phyloP scores from a whole-genome alignment of 2,329 filamentous ascomycete species.

The Escovopsis sp. region DNA sequence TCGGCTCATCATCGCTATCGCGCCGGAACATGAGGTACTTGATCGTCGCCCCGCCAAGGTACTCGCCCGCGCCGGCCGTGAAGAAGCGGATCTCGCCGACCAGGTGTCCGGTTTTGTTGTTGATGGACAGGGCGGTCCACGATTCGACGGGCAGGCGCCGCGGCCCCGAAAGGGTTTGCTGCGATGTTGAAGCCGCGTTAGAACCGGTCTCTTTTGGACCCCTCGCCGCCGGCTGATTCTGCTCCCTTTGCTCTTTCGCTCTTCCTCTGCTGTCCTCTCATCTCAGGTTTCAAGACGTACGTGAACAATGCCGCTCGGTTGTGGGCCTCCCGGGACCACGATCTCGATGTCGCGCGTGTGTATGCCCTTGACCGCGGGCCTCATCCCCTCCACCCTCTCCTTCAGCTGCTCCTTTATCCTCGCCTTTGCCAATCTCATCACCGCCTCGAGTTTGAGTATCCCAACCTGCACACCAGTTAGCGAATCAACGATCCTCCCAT shows the following conservation, averaged over 20 bases:
- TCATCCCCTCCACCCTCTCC: constrained; percentile 2
- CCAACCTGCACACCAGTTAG: constrained; percentile 2
- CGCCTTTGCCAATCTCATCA: constrained; percentile 6
- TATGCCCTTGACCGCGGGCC: not conserved
- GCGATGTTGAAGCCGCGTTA: not conserved
- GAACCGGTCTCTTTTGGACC: not conserved
- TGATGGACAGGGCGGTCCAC: constrained; percentile 6
- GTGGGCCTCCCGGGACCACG: constrained; percentile 5
- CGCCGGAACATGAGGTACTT: constrained; percentile 3
- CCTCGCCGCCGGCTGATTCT: no score
- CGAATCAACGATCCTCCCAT: not conserved
- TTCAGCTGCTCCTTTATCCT: constrained; percentile 4
- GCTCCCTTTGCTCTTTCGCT: not conserved
- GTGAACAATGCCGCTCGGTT: constrained; percentile 8
- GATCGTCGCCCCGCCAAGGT: constrained; percentile 8
- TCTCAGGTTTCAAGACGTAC: constrained; percentile 5
- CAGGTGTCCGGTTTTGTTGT: not conserved
- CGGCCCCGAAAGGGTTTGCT: constrained; percentile 13
- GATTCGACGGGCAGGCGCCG: constrained; percentile 13
- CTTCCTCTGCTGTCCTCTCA: no score
- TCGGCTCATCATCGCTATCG: not conserved
- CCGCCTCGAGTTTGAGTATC: constrained; percentile 4
- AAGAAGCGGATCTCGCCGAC: constrained; percentile 9
- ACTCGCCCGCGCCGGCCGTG: constrained; percentile 11
- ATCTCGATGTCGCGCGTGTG: constrained; percentile 5